Evolutionary conservation across 306 rosid species (phyloP).

Genomic region (Rosa multiflora): DNA sequence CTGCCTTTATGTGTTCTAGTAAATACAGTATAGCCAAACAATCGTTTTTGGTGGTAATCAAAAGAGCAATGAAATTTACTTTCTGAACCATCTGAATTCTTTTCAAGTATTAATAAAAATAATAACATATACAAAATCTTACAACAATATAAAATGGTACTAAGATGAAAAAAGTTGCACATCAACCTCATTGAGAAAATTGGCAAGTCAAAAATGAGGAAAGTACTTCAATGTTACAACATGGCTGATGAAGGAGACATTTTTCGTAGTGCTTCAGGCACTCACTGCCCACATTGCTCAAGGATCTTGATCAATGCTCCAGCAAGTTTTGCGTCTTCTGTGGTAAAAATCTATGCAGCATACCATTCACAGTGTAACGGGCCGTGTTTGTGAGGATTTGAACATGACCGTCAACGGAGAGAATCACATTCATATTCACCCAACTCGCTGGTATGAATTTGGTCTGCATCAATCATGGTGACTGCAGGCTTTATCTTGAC

Average conservation of each 20-base stretch:
- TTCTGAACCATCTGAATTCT: background rate
- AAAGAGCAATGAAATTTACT: background rate
- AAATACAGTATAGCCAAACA: background rate
- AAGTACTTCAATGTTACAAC: conserved; percentile 33
- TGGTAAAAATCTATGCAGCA: conserved; percentile 55
- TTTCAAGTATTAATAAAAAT: background rate
- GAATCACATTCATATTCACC: conserved; percentile 40
- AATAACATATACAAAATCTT: background rate
- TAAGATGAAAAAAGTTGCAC: background rate
- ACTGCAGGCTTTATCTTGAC: conserved; percentile 27
- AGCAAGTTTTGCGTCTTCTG: conserved; percentile 41
- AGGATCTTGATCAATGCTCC: conserved; percentile 47
- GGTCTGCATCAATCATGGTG: conserved; percentile 39
- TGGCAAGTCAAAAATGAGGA: background rate
- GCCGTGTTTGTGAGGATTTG: conserved; percentile 56
- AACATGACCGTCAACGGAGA: conserved; percentile 40
- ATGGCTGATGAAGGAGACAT: conserved; percentile 33
- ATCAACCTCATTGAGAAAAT: background rate
- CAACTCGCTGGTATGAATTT: conserved; percentile 42
- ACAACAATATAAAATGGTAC: background rate
- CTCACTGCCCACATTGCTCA: conserved; percentile 59
- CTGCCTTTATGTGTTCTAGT: too few species aligned
- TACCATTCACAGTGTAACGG: too few species aligned
- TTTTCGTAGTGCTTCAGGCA: conserved; percentile 42
- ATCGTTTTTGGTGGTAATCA: background rate